Evolutionary conservation across 257 asterid genomes (phyloP), one percentile per base, ranked within the genome.

Genomic region (Haberlea rhodopensis): DNA sequence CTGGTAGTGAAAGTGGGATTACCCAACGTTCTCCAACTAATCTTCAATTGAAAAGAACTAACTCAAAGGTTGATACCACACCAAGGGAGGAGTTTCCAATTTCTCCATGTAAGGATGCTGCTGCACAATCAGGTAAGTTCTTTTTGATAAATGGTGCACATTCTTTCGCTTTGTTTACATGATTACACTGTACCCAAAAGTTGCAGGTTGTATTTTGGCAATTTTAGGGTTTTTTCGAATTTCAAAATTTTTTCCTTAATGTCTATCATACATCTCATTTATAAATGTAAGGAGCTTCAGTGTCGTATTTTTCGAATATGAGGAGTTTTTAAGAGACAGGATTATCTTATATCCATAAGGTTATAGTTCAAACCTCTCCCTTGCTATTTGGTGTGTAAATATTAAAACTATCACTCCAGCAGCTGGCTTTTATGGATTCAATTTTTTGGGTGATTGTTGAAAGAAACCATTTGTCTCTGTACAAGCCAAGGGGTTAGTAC

Each of bases 41-140:
- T 73, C 80, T 71, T 62, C 72, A 64, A 69, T 62, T 79, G 21
- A 65, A 71, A 62, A 77, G 69, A 68, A 68, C 80, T 61, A 80
- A 69, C 68, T 61, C 73, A 23, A 62, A 71, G 22, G 65, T 59
- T 24, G 81, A 63, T 67, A 60, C 71, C 69, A 65, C 70, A 69
- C 73, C 81, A 64, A 80, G 63, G 70, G 90, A 75, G 60, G 94
- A 85, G 66, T 76, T 83, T 69, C 90, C 94, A 27, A 90, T 91
- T 70, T 83, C 81, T 76, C 82, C 94, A 37, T 76, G 79, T 80
- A 78, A 87, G 34, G 80, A 81, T 25, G 85, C 79, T 64, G 70
- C 45, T 77, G 85, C 75, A 63, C 87, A 71, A 70, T 84, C 96
- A 73, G 99, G 96, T 89, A 71, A 61, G 53, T 67, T 65, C 19